phyloP scores from a whole-genome alignment of 805 yeast species.

The Candida chauliodis region DNA sequence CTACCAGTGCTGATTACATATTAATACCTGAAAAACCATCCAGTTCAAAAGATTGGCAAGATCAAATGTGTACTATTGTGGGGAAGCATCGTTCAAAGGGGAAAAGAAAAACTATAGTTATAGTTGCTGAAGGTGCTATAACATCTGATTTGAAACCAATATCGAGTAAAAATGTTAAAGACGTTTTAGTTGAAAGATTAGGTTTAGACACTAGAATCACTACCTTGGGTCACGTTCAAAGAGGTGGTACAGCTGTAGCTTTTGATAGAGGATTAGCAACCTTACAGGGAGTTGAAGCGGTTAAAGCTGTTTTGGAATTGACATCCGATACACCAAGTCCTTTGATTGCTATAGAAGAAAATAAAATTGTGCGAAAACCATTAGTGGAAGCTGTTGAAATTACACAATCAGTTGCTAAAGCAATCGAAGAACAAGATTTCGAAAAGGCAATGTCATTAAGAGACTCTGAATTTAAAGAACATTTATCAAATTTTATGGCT shows the following conservation, averaged over 20 bases:
- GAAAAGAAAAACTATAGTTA: conserved; percentile 89
- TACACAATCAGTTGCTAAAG: conserved; percentile 87
- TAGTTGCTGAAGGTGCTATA: conserved; percentile 98
- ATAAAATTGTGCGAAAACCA: conserved; percentile 79
- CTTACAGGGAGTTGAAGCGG: conserved; percentile 96
- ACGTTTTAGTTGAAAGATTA: conserved; percentile 66
- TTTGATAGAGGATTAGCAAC: conserved; percentile 90
- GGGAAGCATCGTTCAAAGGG: conserved; percentile 80
- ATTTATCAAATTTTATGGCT: conserved; percentile 66
- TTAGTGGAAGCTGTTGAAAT: conserved; percentile 85
- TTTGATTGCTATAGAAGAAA: conserved; percentile 85
- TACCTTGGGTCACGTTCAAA: conserved; percentile 94
- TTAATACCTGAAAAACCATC: conserved; percentile 96
- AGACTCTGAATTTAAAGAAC: conserved; percentile 84
- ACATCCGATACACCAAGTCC: conserved; percentile 94
- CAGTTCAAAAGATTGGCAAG: conserved; percentile 67
- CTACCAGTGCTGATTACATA: conserved; percentile 93
- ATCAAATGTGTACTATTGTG: conserved; percentile 72
- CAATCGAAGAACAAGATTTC: conserved; percentile 76
- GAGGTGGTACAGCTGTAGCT: conserved; percentile 98
- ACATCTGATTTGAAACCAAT: conserved; percentile 78
- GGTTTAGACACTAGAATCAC: conserved; percentile 95
- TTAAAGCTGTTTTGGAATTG: conserved; percentile 81
- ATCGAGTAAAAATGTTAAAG: conserved; percentile 74
- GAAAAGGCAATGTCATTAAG: conserved; percentile 83